phyloP scores from a whole-genome alignment of 495 filamentous ascomycete species.

The Aspergillus avenaceus region DNA sequence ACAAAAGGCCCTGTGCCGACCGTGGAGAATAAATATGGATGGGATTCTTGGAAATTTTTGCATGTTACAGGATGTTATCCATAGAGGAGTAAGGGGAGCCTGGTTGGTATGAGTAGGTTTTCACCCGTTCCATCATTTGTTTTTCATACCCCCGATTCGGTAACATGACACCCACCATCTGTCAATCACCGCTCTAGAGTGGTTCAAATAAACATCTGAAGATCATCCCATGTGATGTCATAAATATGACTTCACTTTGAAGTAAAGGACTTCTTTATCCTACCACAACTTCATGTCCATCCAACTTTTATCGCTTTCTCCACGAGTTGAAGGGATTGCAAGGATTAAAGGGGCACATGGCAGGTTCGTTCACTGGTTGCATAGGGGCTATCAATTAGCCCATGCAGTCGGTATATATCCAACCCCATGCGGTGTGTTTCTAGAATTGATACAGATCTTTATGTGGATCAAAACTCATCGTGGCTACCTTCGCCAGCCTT shows the following conservation, averaged over 20 bases:
- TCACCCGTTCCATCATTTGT: too few relatives aligned
- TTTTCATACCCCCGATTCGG: too few relatives aligned
- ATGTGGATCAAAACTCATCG: not conserved
- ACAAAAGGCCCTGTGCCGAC: too few relatives aligned
- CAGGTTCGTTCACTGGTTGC: not conserved
- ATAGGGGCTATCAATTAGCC: not conserved
- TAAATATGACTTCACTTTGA: not conserved
- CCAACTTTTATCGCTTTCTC: constrained; percentile 14
- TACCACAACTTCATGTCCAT: constrained; percentile 26
- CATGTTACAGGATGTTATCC: too few relatives aligned
- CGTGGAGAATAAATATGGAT: too few relatives aligned
- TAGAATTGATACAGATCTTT: not conserved
- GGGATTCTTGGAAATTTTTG: too few relatives aligned
- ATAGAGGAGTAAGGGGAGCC: too few relatives aligned
- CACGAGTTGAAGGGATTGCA: not conserved
- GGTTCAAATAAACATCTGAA: too few relatives aligned
- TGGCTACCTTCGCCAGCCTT: not conserved
- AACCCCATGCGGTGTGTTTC: not conserved
- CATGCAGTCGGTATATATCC: not conserved
- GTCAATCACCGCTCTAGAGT: too few relatives aligned
- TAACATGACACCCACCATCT: too few relatives aligned
- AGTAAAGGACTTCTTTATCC: too few relatives aligned
- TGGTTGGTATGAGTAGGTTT: too few relatives aligned
- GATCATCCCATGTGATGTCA: not conserved
- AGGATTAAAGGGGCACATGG: not conserved